Conservation (phyloP, 306 rosid species). For the Herpetospermum pedunculosum region DNA sequence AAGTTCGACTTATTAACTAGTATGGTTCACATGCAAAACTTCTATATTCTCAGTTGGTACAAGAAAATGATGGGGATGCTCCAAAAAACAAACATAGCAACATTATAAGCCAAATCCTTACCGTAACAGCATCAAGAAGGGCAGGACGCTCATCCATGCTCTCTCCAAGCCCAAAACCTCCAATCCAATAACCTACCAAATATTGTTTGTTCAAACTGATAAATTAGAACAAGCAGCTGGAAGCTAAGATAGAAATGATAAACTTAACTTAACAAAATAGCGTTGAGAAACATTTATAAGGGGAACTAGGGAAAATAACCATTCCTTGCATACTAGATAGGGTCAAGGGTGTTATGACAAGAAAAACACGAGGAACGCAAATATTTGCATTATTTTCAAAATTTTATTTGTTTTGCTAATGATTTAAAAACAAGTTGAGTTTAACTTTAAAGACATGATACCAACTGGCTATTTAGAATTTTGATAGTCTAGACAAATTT, state of each 20-base stretch:
- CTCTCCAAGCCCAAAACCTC: conserved; percentile 96
- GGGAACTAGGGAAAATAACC: not conserved
- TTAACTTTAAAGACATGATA: not conserved
- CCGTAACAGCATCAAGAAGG: conserved; percentile 54
- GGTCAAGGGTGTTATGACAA: not conserved
- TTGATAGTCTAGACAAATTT: not conserved
- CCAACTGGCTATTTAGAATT: not conserved
- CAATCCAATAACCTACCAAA: conserved; percentile 78
- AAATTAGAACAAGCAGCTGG: not conserved
- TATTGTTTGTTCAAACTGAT: conserved; percentile 3
- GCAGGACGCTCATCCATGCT: conserved; percentile 68
- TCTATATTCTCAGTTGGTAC: not conserved
- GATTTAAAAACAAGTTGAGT: not conserved
- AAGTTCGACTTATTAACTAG: not conserved
- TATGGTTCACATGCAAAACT: not conserved
- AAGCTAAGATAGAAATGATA: not conserved
- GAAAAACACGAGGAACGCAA: not conserved
- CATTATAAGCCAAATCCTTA: conserved; percentile 22
- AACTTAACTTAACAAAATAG: not conserved
- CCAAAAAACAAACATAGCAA: not conserved
- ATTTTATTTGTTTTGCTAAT: not conserved
- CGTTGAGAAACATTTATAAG: not conserved
- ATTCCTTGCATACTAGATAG: not conserved
- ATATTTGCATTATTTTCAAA: not conserved
- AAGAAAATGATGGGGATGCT: not conserved